Evolutionary conservation across 768 basidiomycete species (phyloP), one percentile per base, ranked within the genome.

Genomic region (Lyophyllum decastes): DNA sequence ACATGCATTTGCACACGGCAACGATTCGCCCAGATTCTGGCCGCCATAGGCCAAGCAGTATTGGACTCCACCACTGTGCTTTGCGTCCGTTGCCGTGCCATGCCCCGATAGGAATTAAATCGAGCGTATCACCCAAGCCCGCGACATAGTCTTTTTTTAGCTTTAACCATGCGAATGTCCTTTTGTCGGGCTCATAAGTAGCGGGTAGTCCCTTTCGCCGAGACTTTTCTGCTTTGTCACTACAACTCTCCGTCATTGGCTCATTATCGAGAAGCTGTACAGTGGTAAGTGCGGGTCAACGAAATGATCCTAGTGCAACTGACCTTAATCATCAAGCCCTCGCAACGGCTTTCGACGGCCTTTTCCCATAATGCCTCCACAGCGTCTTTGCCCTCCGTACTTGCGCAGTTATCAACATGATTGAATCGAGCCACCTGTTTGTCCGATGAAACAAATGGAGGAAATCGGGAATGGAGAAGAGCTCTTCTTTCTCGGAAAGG

Each of bases 311-410:
- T 21, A 12, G n/a, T 49, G 44, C 77, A 22, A 43, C 77, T 25
- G 43, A 87, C 89, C 73, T 97, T 97, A 66, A 96, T 82, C 94
- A 97, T 95, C 60, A 96, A 76, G n/a, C 95, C 95, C 71, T 97
- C 95, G 55, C 89, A 91, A 54, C 86, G 85, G 67, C 87, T 87
- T 66, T 85, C 83, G 22, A 94, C 80, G 2, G 91, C 88, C 57
- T 78, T 78, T 65, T 84, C 73, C 84, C 93, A 92, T 70, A 96
- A 96, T 5, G 75, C 80, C 68, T 90, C 82, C 7, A 96, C 78
- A 12, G 70, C 78, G n/a, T 80, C 80, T 54, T 81, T 78, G 14
- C 86, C 89, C 43, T 78, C 76, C 35, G 79, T 76, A 64, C 89
- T 88, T 60, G 87, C 85, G 57, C 85, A 83, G 57, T 82, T 89